Percentiles rank a stretch among this genome's conserved stretches.
phyloP scores from a whole-genome alignment of 306 rosid species.

The Malus fusca region DNA sequence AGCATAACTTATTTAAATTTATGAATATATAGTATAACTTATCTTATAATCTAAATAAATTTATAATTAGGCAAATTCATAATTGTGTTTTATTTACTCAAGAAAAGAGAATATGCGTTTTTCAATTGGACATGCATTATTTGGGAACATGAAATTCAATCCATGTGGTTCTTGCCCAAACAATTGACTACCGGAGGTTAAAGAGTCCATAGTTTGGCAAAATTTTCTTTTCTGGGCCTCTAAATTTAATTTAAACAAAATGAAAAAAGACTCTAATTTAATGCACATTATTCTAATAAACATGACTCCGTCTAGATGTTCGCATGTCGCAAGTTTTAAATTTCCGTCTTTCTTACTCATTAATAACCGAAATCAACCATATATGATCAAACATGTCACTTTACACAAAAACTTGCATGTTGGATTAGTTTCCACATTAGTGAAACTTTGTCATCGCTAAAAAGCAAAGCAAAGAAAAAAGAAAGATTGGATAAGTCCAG shows the following conservation, averaged over 20 bases:
- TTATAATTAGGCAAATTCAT: not conserved
- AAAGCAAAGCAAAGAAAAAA: not conserved
- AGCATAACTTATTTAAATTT: not conserved
- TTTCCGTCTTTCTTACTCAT: not conserved
- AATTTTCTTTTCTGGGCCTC: not conserved
- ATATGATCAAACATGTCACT: not conserved
- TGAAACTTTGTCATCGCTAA: not conserved
- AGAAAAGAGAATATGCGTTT: not conserved
- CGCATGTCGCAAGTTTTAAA: not conserved
- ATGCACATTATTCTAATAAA: too few relatives aligned
- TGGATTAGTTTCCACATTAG: not conserved
- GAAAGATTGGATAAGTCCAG: not conserved
- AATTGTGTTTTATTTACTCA: not conserved
- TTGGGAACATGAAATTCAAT: not conserved
- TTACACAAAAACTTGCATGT: not conserved
- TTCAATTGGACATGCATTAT: not conserved
- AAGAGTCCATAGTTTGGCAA: not conserved
- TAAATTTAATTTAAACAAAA: too few relatives aligned
- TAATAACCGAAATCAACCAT: not conserved
- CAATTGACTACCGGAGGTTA: not conserved
- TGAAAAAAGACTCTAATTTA: too few relatives aligned
- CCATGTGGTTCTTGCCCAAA: not conserved
- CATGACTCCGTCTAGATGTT: too few relatives aligned
- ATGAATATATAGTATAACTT: not conserved
- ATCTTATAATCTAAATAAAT: not conserved